phyloP scores from a whole-genome alignment of 768 basidiomycete genomes.

The Rhizopogon vesiculosus region DNA sequence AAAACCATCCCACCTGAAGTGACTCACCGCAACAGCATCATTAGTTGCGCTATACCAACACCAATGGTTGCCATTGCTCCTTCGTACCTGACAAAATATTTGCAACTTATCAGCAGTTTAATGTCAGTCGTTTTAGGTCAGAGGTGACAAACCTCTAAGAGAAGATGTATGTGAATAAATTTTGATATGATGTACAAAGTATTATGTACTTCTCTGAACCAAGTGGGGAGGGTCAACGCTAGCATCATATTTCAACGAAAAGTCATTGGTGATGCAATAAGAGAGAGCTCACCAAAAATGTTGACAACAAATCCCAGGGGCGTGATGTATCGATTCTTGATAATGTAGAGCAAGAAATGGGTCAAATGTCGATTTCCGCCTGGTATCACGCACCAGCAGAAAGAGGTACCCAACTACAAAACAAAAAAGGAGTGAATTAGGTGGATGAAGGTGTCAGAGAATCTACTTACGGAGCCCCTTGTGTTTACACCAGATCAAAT shows the following conservation, averaged over 20 bases:
- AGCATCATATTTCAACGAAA: neutral
- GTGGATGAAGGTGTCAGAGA: conserved; percentile 28
- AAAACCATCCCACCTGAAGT: neutral
- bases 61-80: neutral
- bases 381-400: conserved; percentile 21
- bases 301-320: conserved; percentile 56
- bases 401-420: conserved; percentile 30
- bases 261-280: neutral
- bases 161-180: neutral
- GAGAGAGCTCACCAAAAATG: conserved; percentile 22
- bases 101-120: conserved; percentile 14
- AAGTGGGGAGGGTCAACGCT: neutral
- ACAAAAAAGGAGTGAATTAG: neutral
- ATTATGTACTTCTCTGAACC: neutral
- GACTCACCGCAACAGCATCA: neutral
- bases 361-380: neutral
- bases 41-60: neutral
- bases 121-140: neutral
- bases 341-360: neutral
- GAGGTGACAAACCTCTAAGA: neutral
- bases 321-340: conserved; percentile 54
- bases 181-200: neutral
- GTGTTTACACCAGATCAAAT: conserved; percentile 30
- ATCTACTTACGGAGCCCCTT: conserved; percentile 41
- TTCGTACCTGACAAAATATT: neutral